phyloP scores from a whole-genome alignment of 148 eudicot genomes.

The Oxyria digyna region DNA sequence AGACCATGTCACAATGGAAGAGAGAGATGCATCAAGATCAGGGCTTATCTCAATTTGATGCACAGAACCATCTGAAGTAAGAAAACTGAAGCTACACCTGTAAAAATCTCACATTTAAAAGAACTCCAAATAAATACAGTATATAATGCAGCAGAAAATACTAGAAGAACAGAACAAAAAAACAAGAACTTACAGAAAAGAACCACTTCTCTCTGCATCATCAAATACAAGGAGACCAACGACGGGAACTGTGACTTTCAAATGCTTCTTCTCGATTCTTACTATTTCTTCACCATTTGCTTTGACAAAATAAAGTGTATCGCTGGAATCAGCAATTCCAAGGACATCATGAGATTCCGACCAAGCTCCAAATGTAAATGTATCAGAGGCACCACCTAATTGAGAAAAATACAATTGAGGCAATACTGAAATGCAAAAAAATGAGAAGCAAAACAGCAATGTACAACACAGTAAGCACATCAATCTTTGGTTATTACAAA shows the following conservation, averaged over 20 bases:
- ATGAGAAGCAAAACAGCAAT: not conserved
- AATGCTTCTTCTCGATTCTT: conserved; percentile 46
- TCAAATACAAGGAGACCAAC: conserved; percentile 52
- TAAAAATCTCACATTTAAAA: conserved; percentile 16
- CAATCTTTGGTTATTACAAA: not conserved
- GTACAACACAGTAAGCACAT: not conserved
- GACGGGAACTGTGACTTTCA: conserved; percentile 46
- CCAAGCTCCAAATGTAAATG: conserved; percentile 67
- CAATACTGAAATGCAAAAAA: not conserved
- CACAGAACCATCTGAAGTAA: conserved; percentile 71
- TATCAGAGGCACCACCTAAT: conserved; percentile 38
- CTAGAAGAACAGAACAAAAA: not conserved
- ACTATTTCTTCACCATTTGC: conserved; percentile 89
- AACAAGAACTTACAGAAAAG: conserved; percentile 59
- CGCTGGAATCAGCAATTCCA: conserved; percentile 59
- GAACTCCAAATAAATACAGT: not conserved
- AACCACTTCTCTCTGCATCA: conserved; percentile 30
- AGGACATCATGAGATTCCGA: conserved; percentile 85
- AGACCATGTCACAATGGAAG: conserved; percentile 33
- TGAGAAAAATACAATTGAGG: conserved; percentile 6
- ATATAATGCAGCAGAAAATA: not conserved
- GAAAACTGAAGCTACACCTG: conserved; percentile 78
- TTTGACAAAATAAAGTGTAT: conserved; percentile 65
- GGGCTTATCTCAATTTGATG: conserved; percentile 74
- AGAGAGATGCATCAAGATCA: conserved; percentile 63